These are phyloP conservation scores for Speleostelium caveatum DNA, from an alignment of 78 protist species.

Conservation along the genomic window DNA sequence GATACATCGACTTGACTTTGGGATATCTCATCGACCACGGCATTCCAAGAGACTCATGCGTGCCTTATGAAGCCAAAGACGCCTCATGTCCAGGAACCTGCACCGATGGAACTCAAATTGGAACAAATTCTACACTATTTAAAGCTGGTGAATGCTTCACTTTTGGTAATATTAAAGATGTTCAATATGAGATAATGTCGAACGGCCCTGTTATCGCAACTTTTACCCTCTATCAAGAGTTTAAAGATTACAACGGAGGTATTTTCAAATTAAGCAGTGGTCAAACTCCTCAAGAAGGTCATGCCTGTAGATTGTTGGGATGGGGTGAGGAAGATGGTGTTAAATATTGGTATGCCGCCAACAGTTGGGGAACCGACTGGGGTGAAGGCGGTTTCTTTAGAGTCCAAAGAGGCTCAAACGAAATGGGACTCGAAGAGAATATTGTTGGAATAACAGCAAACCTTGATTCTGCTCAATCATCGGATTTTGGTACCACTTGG, in stretches of 20 bases:
- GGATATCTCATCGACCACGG: not conserved
- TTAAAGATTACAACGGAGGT: constrained; percentile 3
- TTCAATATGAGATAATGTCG: constrained; percentile 38
- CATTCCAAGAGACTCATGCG: constrained; percentile 13
- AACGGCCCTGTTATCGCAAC: constrained; percentile 63
- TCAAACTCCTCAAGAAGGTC: constrained; percentile 3
- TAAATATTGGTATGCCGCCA: constrained; percentile 35
- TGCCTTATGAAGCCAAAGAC: constrained; percentile 16
- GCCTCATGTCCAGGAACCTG: constrained; percentile 37
- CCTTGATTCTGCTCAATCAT: not conserved
- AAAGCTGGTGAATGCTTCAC: not conserved
- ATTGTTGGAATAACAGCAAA: not conserved
- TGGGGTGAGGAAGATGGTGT: constrained; percentile 43
- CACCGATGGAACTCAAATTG: constrained; percentile 10
- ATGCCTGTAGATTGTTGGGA: constrained; percentile 56
- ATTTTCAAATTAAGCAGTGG: not conserved
- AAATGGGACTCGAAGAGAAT: constrained; percentile 6
- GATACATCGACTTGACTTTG: constrained; percentile 12
- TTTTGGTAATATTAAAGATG: constrained; percentile 5
- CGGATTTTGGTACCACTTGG: not conserved
- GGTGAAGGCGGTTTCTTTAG: constrained; percentile 31
- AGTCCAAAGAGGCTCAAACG: constrained; percentile 3
- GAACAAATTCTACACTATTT: not conserved
- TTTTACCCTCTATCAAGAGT: constrained; percentile 12
- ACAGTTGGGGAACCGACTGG: constrained; percentile 66